Evolutionary conservation across 2,329 filamentous ascomycete species (phyloP).

Genomic region (Colletotrichum shisoi): DNA sequence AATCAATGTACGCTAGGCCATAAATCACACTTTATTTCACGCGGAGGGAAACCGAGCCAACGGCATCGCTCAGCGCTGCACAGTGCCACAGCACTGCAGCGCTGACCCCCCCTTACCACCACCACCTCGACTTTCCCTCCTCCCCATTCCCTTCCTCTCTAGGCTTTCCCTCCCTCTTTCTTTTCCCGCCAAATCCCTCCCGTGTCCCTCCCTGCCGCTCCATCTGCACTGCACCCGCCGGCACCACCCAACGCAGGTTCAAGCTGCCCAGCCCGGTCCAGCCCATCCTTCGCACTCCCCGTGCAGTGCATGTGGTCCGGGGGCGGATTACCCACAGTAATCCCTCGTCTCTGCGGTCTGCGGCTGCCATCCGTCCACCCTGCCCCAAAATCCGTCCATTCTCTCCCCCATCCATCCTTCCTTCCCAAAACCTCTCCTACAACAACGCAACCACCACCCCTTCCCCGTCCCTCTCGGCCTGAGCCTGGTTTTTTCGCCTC

Average conservation of each 20-base stretch:
- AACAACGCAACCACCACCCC: conserved; percentile 25
- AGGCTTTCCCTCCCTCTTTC: background rate
- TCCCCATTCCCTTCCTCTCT: background rate
- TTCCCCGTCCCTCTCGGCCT: conserved; percentile 34
- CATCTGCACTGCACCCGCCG: conserved; percentile 33
- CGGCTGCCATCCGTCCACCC: conserved; percentile 35
- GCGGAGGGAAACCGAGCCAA: conserved; percentile 38
- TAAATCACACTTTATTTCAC: no score
- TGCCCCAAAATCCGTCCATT: conserved; percentile 39
- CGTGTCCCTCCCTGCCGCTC: conserved; percentile 15
- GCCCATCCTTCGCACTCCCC: conserved; percentile 33
- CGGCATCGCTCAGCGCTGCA: conserved; percentile 2
- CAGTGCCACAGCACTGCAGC: conserved; percentile 1
- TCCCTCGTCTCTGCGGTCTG: conserved; percentile 30
- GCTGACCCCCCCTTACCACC: background rate
- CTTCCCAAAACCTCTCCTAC: conserved; percentile 33
- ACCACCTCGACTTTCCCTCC: background rate
- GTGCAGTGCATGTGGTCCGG: conserved; percentile 37
- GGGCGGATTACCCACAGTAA: conserved; percentile 36
- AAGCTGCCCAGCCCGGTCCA: conserved; percentile 36
- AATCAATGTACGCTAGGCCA: no score
- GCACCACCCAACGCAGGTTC: conserved; percentile 21
- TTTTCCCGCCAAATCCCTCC: conserved; percentile 2
- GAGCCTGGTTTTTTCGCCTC: conserved; percentile 29
- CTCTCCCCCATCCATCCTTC: conserved; percentile 38